Conservation (phyloP, 352 stramenopile species). For the Phytopythium delawarense region DNA sequence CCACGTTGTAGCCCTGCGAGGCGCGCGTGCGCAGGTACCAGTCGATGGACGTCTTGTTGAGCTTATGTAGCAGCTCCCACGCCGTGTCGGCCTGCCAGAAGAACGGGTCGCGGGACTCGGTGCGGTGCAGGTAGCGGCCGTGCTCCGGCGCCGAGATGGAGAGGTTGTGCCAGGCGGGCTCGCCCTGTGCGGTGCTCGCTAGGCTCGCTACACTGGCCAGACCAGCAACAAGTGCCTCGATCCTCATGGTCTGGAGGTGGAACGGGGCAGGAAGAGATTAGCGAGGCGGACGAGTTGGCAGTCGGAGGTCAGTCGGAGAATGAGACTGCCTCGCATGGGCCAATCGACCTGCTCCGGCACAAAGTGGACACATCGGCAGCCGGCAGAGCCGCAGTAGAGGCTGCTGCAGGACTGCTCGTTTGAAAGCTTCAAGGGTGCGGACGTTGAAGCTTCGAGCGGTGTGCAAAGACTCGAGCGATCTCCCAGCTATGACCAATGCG, state of each 20-base stretch:
- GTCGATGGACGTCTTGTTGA: constrained; percentile 28
- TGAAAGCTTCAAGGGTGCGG: no score
- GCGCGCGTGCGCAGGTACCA: constrained; percentile 21
- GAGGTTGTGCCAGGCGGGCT: constrained; percentile 18
- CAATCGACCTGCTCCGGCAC: background rate
- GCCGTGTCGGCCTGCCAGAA: constrained; percentile 24
- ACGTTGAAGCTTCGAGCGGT: no score
- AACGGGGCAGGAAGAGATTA: background rate
- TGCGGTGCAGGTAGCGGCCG: constrained; percentile 16
- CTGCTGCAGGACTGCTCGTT: no score
- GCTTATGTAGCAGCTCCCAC: constrained; percentile 17
- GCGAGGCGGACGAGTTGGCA: background rate
- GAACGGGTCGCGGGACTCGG: constrained; percentile 14
- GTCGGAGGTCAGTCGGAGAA: background rate
- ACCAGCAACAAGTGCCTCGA: background rate
- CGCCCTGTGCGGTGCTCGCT: background rate
- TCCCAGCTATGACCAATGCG: no score
- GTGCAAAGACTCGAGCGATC: no score
- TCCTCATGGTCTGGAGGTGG: background rate
- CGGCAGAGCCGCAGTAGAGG: no score
- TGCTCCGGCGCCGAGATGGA: constrained; percentile 13
- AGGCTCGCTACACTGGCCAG: background rate
- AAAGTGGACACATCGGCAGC: background rate
- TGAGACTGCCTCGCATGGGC: background rate
- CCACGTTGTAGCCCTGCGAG: constrained; percentile 22